A percentile compares a stretch with the other conserved stretches of the same genome.
phyloP scores from a whole-genome alignment of 129 eudicot genomes.

The Rutidosis leptorrhynchoides region DNA sequence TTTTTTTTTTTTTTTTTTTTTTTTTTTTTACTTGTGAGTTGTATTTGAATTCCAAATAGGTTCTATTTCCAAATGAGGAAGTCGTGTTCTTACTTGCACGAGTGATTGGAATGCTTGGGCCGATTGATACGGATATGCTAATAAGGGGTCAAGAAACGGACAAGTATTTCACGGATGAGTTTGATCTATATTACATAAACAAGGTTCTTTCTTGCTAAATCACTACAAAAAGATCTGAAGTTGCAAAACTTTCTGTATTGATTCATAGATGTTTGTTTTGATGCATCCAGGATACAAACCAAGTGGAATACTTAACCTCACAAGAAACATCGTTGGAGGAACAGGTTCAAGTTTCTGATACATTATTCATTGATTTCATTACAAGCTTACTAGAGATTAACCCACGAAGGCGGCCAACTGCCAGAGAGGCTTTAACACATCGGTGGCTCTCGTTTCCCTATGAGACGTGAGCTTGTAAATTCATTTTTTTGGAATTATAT shows the following conservation, averaged over 20 bases:
- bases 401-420: slow-evolving; percentile 72
- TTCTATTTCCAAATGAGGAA: slow-evolving; percentile 81
- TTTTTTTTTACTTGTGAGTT: not conserved
- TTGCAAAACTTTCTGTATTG: not conserved
- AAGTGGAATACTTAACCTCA: slow-evolving; percentile 62
- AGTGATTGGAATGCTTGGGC: slow-evolving; percentile 77
- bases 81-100: slow-evolving; percentile 75
- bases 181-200: slow-evolving; percentile 58
- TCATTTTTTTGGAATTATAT: not conserved
- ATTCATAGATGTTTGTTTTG: slow-evolving; percentile 1
- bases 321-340: slow-evolving; percentile 63
- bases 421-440: slow-evolving; percentile 74
- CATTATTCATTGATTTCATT: slow-evolving; percentile 54
- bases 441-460: slow-evolving; percentile 81
- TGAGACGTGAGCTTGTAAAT: slow-evolving; percentile 21
- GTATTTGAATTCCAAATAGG: slow-evolving; percentile 39
- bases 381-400: slow-evolving; percentile 70
- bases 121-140: slow-evolving; percentile 80
- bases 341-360: slow-evolving; percentile 56
- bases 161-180: slow-evolving; percentile 83
- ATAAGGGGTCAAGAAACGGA: slow-evolving; percentile 69
- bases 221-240: not conserved
- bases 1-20: no score
- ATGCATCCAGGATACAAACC: slow-evolving; percentile 56
- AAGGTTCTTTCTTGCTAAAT: slow-evolving; percentile 45